Conservation (phyloP, 305 asterid genomes). For the Fraxinus dipetala region DNA sequence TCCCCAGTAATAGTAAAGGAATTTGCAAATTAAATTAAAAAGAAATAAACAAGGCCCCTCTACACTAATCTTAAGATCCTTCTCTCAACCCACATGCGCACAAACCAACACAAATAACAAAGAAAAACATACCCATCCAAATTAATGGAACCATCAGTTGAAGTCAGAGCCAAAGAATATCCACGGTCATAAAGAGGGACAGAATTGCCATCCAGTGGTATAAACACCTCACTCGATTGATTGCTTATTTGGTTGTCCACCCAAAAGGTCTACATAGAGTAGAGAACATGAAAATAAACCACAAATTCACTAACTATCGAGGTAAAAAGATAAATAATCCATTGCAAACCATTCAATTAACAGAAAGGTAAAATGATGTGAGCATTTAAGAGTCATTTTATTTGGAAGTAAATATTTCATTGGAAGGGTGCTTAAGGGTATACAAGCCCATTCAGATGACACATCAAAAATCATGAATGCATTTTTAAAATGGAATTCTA, state of each 20-base stretch:
- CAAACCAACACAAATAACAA: conserved; percentile 17
- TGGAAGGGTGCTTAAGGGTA: conserved; percentile 7
- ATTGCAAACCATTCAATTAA: neutral
- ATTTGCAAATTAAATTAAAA: neutral
- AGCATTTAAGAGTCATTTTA: neutral
- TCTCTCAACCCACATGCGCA: neutral
- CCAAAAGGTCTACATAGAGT: conserved; percentile 65
- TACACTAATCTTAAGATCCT: neutral
- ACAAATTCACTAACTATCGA: conserved; percentile 7
- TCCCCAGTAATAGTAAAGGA: neutral
- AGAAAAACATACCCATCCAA: conserved; percentile 54
- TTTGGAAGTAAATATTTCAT: neutral
- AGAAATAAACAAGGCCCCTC: neutral
- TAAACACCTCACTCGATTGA: conserved; percentile 43
- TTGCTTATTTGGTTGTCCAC: conserved; percentile 53
- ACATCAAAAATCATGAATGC: neutral
- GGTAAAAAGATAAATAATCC: conserved; percentile 14
- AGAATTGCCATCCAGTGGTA: conserved; percentile 62
- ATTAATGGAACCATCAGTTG: conserved; percentile 56
- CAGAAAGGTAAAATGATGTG: conserved; percentile 2
- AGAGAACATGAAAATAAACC: conserved; percentile 17
- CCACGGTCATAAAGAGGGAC: conserved; percentile 94
- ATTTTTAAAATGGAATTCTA: conserved; percentile 15
- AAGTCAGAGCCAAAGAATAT: conserved; percentile 75
- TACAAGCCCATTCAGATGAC: conserved; percentile 2